Evolutionary conservation across 2,329 filamentous ascomycete genomes (phyloP).

Genomic region (Parastagonospora avenae): DNA sequence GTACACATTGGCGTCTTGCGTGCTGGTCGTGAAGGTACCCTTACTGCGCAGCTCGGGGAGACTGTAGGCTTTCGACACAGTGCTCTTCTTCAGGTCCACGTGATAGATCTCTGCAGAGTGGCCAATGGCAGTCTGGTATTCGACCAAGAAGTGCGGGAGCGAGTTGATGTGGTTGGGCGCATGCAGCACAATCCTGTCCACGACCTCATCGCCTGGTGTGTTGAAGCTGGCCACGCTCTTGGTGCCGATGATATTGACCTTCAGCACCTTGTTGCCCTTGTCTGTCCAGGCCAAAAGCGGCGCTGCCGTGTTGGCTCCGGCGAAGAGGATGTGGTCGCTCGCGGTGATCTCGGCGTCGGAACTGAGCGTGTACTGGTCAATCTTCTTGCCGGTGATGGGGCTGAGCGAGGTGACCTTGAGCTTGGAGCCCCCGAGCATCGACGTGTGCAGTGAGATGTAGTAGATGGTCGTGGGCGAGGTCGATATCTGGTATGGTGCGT

Average conservation of each 20-base stretch:
- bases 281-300: conserved; percentile 80
- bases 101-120: conserved; percentile 89
- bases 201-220: conserved; percentile 46
- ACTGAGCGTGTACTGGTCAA: conserved; percentile 72
- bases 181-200: conserved; percentile 67
- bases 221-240: conserved; percentile 52
- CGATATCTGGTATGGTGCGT: conserved; percentile 76
- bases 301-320: conserved; percentile 75
- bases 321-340: conserved; percentile 70
- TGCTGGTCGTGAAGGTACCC: conserved; percentile 80
- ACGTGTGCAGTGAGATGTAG: conserved; percentile 75
- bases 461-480: conserved; percentile 72
- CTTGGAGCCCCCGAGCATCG: conserved; percentile 68
- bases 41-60: conserved; percentile 72
- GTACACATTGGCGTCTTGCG: conserved; percentile 79
- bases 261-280: conserved; percentile 64
- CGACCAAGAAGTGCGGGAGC: conserved; percentile 81
- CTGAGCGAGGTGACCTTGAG: conserved; percentile 78
- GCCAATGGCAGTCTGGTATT: conserved; percentile 70
- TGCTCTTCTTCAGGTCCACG: conserved; percentile 71
- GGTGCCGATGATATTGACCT: conserved; percentile 69
- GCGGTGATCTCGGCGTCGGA: conserved; percentile 75
- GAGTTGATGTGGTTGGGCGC: conserved; percentile 74
- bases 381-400: conserved; percentile 71
- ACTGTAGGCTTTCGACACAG: conserved; percentile 77